A percentile compares a stretch with the other conserved stretches of the same genome.
Conservation (phyloP, 768 basidiomycete species). For the Termitomyces sp. region DNA sequence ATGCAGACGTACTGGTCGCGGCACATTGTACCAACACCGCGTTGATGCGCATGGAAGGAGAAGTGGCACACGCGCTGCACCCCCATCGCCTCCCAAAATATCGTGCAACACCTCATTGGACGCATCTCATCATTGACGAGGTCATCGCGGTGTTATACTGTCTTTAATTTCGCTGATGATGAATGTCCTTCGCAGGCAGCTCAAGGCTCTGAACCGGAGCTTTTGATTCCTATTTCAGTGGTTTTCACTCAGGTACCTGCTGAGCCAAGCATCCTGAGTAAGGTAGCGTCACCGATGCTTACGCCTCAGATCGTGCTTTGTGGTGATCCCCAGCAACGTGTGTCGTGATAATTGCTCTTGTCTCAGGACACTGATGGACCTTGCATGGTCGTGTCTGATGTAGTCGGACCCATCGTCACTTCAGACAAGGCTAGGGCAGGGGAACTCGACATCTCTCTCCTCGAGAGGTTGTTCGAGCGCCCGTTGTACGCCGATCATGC, state of each 20-base stretch:
- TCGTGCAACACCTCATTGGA: slow-evolving; percentile 43
- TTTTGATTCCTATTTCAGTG: slow-evolving; percentile 46
- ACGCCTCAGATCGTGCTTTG: slow-evolving; percentile 47
- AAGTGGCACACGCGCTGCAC: slow-evolving; percentile 33
- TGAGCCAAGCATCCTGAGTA: background rate
- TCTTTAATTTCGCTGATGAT: background rate
- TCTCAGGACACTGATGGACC: background rate
- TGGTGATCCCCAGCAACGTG: slow-evolving; percentile 49
- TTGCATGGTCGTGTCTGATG: background rate
- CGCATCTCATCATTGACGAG: slow-evolving; percentile 50
- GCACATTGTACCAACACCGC: slow-evolving; percentile 41
- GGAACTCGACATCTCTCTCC: slow-evolving; percentile 45
- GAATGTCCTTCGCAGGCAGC: slow-evolving; percentile 33
- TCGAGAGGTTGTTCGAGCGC: slow-evolving; percentile 44
- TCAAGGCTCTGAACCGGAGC: slow-evolving; percentile 50
- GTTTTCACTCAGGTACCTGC: slow-evolving; percentile 27
- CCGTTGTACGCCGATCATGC: slow-evolving; percentile 31
- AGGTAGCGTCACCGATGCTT: slow-evolving; percentile 10
- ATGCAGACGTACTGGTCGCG: slow-evolving; percentile 39
- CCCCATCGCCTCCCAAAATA: slow-evolving; percentile 27
- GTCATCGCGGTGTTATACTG: slow-evolving; percentile 16
- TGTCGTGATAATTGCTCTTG: slow-evolving; percentile 12
- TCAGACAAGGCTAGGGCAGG: slow-evolving; percentile 39
- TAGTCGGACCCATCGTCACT: slow-evolving; percentile 46
- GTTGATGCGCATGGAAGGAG: slow-evolving; percentile 37